Conservation (phyloP, 179 eudicot species). For the Sideroxylon spinosum region DNA sequence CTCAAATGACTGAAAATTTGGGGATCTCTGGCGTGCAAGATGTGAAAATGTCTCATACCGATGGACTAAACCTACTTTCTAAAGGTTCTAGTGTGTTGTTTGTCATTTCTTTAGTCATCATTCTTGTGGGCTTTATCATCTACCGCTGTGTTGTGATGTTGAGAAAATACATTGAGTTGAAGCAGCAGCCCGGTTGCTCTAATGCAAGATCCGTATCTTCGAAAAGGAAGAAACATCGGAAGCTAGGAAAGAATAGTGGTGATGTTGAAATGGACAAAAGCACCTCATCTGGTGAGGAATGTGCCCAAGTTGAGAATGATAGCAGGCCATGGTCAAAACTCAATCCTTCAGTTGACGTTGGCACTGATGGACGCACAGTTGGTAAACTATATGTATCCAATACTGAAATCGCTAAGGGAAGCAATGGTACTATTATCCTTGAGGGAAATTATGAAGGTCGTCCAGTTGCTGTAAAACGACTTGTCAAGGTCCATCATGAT, state of each 20-base stretch:
- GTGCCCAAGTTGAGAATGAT: conserved; percentile 10
- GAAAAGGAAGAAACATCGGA: conserved; percentile 62
- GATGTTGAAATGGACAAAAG: conserved; percentile 30
- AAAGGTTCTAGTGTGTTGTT: conserved; percentile 27
- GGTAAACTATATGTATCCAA: conserved; percentile 66
- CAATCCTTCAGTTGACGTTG: conserved; percentile 35
- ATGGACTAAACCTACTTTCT: conserved; percentile 22
- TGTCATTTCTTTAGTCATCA: conserved; percentile 29
- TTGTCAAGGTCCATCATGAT: conserved; percentile 80
- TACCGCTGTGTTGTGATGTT: conserved; percentile 20
- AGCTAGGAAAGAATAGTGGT: conserved; percentile 44
- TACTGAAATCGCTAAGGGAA: conserved; percentile 86
- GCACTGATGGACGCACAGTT: conserved; percentile 47
- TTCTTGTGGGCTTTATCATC: conserved; percentile 29
- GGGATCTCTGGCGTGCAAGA: conserved; percentile 15
- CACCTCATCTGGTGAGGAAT: conserved; percentile 17
- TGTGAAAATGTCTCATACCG: conserved; percentile 14
- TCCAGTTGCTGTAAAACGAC: conserved; percentile 85
- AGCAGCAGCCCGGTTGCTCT: conserved; percentile 25
- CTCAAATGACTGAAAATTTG: conserved; percentile 8
- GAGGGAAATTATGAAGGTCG: conserved; percentile 92
- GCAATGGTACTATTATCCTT: conserved; percentile 89
- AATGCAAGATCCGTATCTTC: conserved; percentile 33
- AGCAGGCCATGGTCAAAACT: conserved; percentile 40
- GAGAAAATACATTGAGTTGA: conserved; percentile 19